Conservation (phyloP, 2,329 filamentous ascomycete species). For the Cytospora piceicola region DNA sequence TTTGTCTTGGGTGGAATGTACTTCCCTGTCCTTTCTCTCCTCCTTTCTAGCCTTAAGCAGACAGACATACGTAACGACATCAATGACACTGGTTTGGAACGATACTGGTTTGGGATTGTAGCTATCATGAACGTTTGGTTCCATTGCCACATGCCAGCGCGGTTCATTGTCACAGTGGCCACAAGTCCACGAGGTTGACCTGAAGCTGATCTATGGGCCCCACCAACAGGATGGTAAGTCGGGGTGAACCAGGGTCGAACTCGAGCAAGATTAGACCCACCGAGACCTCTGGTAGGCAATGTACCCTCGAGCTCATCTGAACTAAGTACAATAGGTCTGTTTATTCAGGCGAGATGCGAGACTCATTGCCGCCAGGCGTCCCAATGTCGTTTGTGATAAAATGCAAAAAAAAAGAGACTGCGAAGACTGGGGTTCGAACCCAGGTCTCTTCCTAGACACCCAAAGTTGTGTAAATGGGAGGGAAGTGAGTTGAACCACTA, state of each 20-base stretch:
- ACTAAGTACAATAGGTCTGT: too few relatives aligned
- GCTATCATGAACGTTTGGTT: neutral
- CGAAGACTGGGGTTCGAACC: conserved; percentile 36
- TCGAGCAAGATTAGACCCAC: neutral
- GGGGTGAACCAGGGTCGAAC: neutral
- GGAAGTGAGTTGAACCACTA: conserved; percentile 31
- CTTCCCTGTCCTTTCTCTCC: conserved; percentile 1
- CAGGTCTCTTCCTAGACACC: conserved; percentile 27
- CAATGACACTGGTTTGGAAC: conserved; percentile 16
- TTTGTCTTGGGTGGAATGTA: neutral
- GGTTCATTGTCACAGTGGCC: neutral
- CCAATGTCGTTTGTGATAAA: neutral
- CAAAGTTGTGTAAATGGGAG: conserved; percentile 23
- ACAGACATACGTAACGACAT: conserved; percentile 12
- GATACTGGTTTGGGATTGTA: too few relatives aligned
- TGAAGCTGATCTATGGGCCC: neutral
- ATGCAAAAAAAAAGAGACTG: conserved; percentile 28
- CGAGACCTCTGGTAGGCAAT: neutral
- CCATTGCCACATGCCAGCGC: neutral
- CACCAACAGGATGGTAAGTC: neutral
- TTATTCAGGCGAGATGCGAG: too few relatives aligned
- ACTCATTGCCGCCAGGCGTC: too few relatives aligned
- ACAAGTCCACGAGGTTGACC: neutral
- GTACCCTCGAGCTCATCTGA: neutral
- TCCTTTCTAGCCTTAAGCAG: conserved; percentile 9